Evolutionary conservation across 495 filamentous ascomycete genomes (phyloP).

Genomic region (Penicillium turbatum): DNA sequence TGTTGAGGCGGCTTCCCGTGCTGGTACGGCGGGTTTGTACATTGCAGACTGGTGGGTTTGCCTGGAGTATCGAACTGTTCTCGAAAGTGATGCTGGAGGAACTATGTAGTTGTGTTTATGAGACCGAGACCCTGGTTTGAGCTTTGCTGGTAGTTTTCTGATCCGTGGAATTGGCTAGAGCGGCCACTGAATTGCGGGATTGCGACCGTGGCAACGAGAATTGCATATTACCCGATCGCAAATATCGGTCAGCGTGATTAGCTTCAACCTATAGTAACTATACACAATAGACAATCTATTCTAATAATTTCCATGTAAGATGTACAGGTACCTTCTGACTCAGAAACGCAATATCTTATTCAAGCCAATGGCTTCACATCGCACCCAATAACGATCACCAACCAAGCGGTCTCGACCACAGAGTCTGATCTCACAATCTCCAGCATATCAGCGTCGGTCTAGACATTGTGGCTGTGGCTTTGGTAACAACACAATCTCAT

Average conservation of each 20-base stretch:
- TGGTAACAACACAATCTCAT: not conserved
- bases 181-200: not conserved
- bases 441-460: not conserved
- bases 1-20: slow-evolving; percentile 1
- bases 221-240: slow-evolving; percentile 6
- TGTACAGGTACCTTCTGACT: not conserved
- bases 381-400: not conserved
- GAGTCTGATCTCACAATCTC: slow-evolving; percentile 2
- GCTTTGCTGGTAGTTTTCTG: not conserved
- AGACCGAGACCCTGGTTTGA: not conserved
- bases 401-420: not conserved
- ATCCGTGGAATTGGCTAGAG: not conserved
- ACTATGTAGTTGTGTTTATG: not conserved
- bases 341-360: not conserved
- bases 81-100: slow-evolving; percentile 2
- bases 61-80: slow-evolving; percentile 15
- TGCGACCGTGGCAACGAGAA: slow-evolving; percentile 4
- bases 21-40: slow-evolving; percentile 5
- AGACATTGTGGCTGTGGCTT: slow-evolving; percentile 1
- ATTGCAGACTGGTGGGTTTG: slow-evolving; percentile 3
- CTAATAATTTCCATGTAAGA: no score
- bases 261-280: not conserved
- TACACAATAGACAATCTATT: no score
- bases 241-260: slow-evolving; percentile 5
- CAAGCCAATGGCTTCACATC: not conserved